Percentiles rank a stretch among this genome's conserved stretches.
Evolutionary conservation across 441 rosid species (phyloP).

Genomic region (Populus hybrid): DNA sequence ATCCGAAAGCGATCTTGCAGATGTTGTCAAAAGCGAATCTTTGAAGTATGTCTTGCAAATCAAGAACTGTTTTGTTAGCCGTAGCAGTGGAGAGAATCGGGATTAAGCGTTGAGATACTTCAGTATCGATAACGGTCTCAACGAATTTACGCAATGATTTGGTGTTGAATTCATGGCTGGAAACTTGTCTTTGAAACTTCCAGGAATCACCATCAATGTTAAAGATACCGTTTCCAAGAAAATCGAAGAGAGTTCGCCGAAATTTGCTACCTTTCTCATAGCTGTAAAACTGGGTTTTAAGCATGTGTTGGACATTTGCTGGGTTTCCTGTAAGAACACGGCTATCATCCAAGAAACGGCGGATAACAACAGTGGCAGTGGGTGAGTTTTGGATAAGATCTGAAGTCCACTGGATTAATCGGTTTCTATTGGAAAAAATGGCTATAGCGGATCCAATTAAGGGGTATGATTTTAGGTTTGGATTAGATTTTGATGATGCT

Average conservation of each 20-base stretch:
- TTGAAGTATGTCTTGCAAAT: conserved; percentile 60
- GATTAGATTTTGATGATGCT: neutral
- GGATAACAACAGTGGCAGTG: conserved; percentile 40
- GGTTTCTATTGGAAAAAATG: conserved; percentile 31
- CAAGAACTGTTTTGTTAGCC: conserved; percentile 23
- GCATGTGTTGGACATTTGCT: conserved; percentile 55
- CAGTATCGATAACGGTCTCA: conserved; percentile 46
- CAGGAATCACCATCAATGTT: conserved; percentile 57
- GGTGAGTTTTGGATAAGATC: conserved; percentile 41
- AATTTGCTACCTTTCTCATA: conserved; percentile 43
- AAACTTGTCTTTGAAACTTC: conserved; percentile 66
- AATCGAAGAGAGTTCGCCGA: conserved; percentile 31
- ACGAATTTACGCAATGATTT: conserved; percentile 60
- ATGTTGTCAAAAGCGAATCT: conserved; percentile 68
- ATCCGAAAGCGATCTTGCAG: conserved; percentile 64
- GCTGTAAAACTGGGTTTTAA: conserved; percentile 51
- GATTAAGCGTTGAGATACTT: conserved; percentile 42
- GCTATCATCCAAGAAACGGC: conserved; percentile 26
- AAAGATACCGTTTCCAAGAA: conserved; percentile 66
- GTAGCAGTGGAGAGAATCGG: conserved; percentile 45
- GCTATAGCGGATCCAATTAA: conserved; percentile 50
- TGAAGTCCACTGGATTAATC: conserved; percentile 44
- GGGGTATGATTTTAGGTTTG: conserved; percentile 45
- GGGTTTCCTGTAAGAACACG: conserved; percentile 58
- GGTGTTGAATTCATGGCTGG: conserved; percentile 69